Conservation (phyloP, 805 yeast species). For the Schizosaccharomyces cryophilus region DNA sequence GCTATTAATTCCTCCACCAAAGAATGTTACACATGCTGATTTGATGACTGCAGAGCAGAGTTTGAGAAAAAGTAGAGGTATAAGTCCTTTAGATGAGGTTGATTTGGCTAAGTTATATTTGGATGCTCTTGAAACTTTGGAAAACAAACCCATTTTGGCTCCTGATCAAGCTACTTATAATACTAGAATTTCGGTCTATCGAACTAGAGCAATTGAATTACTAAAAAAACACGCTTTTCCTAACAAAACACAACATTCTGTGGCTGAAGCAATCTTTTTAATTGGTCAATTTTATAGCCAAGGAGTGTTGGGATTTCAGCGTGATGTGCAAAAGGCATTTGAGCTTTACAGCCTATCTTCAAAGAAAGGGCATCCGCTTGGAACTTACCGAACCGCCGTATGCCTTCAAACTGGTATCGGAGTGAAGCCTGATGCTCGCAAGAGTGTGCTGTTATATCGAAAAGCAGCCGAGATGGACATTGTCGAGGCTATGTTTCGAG, state of each 20-base stretch:
- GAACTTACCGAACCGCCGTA: conserved; percentile 45
- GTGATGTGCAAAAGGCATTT: conserved; percentile 35
- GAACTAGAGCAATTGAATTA: background rate
- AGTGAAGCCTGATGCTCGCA: conserved; percentile 19
- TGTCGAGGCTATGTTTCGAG: conserved; percentile 45
- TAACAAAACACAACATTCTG: background rate
- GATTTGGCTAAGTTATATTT: background rate
- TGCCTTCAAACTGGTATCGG: conserved; percentile 47
- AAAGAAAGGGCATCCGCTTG: conserved; percentile 28
- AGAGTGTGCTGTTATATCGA: conserved; percentile 30
- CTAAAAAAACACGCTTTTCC: background rate
- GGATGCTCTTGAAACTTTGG: background rate
- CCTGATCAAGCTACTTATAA: background rate
- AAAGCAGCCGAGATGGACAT: conserved; percentile 39
- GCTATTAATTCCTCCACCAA: background rate
- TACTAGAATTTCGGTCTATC: background rate
- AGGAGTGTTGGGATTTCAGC: background rate
- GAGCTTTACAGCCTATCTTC: conserved; percentile 38
- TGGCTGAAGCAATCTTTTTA: background rate
- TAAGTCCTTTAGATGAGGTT: background rate
- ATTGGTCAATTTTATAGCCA: background rate
- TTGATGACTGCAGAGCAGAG: background rate
- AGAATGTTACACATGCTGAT: background rate
- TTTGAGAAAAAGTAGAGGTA: background rate
- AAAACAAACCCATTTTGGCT: background rate